Base-by-base conservation (phyloP, 371 early-diverging fungal genomes). In the Batkoa obscura region DNA sequence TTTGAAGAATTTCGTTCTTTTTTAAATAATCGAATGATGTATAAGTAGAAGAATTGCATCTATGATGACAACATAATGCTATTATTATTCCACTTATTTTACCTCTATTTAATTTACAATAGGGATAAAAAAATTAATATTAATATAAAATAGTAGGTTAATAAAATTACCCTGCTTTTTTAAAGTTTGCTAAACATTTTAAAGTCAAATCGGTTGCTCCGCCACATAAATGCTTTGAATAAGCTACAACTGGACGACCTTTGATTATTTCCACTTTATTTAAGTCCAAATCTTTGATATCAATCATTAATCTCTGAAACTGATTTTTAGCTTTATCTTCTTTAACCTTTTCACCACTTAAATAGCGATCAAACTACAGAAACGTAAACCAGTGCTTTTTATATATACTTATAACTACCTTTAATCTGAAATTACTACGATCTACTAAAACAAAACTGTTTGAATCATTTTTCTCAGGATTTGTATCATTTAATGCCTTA, bases 171-270 rank as follows among this genome's bases (percentile, higher is more conserved):
- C 55, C 50, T 13, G 61, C 42, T 33, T 58, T 64, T 55, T 67
- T 68, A 12, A 76, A 84, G 38, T 79, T 73, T 59, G 72, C 67
- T 32, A 85, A 65, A 43, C 89, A 85, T 56, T 76, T 79, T 30
- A 92, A 66, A 0, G 89, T 83, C 43, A 90, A 70, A 66, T 92
- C 93, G 0, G 93, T 90, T 6, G 93, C 93, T 17, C 80, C 77
- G n/a, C 93, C 93, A 68, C 93, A 92, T 39, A 92, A 71, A 67
- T 92, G 93, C 59, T 92, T 92, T 12, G 88, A 87, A 39, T 80
- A 66, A 2, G 80, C 86, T 1, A 89, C 78, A 10, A 86, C 67
- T 17, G 73, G 65, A 10, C 45, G 63, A 41, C 62, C 56, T 15
- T 68, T 61, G 8, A 66, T 50, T 43, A 61, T 58, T 43, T 58